Percentiles rank a stretch among this genome's conserved stretches.
Evolutionary conservation across 2,329 filamentous ascomycete species (phyloP).

Genomic region (Pseudocercospora fuligena): DNA sequence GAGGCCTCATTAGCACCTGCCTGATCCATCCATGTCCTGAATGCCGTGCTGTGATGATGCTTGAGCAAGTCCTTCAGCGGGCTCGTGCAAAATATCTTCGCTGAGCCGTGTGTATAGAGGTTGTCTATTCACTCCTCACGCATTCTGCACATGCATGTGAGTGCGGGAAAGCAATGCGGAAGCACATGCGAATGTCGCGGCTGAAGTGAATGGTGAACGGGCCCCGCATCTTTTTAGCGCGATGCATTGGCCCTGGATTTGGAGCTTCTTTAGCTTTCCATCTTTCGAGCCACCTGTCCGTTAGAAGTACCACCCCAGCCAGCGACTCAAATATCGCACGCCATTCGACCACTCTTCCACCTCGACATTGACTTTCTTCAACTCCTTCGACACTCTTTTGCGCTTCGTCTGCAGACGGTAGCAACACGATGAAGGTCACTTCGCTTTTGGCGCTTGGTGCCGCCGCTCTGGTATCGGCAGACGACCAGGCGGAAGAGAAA

Average conservation of each 20-base stretch:
- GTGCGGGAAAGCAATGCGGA: too few species aligned
- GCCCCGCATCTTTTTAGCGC: background rate
- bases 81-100: too few species aligned
- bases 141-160: too few species aligned
- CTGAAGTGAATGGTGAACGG: background rate
- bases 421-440: constrained; percentile 22
- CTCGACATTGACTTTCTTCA: background rate
- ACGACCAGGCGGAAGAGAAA: constrained; percentile 24
- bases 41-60: background rate
- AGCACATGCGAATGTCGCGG: background rate
- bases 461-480: constrained; percentile 23
- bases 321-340: background rate
- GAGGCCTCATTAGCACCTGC: too few species aligned
- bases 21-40: too few species aligned
- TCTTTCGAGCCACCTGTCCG: background rate
- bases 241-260: background rate
- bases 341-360: background rate
- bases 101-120: too few species aligned
- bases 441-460: constrained; percentile 23
- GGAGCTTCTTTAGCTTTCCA: background rate
- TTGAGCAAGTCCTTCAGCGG: background rate
- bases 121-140: too few species aligned
- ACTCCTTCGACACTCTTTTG: constrained; percentile 13
- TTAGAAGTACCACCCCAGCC: background rate
- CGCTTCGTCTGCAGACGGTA: constrained; percentile 10